Percentiles rank a stretch among this genome's conserved stretches.
Conservation (phyloP, 2,329 filamentous ascomycete species). For the Penicillium sp. region DNA sequence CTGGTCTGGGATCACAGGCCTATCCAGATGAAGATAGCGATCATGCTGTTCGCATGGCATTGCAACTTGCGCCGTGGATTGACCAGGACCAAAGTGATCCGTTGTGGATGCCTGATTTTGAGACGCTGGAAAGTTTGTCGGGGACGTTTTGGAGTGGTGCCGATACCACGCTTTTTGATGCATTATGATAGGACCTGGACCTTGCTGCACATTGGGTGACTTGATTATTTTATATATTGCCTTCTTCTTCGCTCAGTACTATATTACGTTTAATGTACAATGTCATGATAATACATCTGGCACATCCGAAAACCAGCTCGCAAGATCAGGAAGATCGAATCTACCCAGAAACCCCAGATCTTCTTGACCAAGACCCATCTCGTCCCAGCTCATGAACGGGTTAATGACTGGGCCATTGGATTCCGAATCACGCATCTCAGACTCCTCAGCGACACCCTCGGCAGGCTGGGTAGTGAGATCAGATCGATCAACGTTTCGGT, state of each 20-base stretch:
- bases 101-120: conserved; percentile 47
- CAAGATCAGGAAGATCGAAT: conserved; percentile 28
- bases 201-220: too few species aligned
- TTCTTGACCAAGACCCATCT: conserved; percentile 24
- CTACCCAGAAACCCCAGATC: conserved; percentile 27
- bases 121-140: conserved; percentile 38
- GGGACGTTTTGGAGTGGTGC: conserved; percentile 34
- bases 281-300: conserved; percentile 13
- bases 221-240: not conserved
- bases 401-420: conserved; percentile 9
- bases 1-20: conserved; percentile 1
- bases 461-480: conserved; percentile 1
- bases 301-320: conserved; percentile 27
- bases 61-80: conserved; percentile 46
- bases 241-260: not conserved
- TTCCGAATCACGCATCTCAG: conserved; percentile 3
- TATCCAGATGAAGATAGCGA: conserved; percentile 31
- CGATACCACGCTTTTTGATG: conserved; percentile 34
- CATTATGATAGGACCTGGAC: too few species aligned
- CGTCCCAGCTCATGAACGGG: conserved; percentile 25
- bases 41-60: conserved; percentile 43
- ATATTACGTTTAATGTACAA: not conserved
- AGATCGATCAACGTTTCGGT: not conserved
- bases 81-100: conserved; percentile 40
- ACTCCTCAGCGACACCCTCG: conserved; percentile 5